phyloP scores from a whole-genome alignment of 495 filamentous ascomycete species.

The Aspergillus mulundensis region DNA sequence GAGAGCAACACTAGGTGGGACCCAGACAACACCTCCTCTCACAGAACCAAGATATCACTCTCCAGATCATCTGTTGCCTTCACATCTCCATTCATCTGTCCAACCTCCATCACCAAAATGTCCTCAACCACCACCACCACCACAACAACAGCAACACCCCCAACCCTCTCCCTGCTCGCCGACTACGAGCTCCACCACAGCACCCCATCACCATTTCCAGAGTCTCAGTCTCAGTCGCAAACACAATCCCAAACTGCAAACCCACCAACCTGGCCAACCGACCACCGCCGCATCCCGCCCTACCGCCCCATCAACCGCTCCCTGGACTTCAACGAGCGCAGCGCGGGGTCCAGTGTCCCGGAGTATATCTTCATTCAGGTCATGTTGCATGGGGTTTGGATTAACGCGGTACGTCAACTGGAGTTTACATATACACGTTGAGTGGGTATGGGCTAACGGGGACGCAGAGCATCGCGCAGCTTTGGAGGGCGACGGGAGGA shows the following conservation, averaged over 20 bases:
- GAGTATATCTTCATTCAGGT: slow-evolving; percentile 45
- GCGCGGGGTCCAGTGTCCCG: slow-evolving; percentile 36
- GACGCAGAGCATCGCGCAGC: slow-evolving; percentile 25
- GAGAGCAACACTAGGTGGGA: no score
- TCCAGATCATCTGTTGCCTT: no score
- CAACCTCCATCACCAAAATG: slow-evolving; percentile 25
- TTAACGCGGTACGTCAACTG: slow-evolving; percentile 47
- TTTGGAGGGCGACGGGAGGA: slow-evolving; percentile 44
- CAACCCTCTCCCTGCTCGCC: slow-evolving; percentile 30
- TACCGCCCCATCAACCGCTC: slow-evolving; percentile 46
- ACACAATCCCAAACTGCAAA: slow-evolving; percentile 1
- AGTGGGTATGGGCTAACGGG: not conserved
- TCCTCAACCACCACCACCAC: slow-evolving; percentile 17
- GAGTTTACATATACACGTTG: no score
- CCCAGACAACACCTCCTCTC: no score
- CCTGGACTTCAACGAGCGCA: slow-evolving; percentile 36
- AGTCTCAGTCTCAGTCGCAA: not conserved
- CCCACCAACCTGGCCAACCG: slow-evolving; percentile 36
- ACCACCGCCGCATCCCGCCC: slow-evolving; percentile 46
- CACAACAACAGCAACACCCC: slow-evolving; percentile 31
- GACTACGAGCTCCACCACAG: slow-evolving; percentile 50
- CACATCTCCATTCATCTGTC: no score
- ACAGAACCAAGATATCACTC: not conserved
- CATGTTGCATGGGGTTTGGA: slow-evolving; percentile 51
- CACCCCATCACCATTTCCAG: slow-evolving; percentile 5